Evolutionary conservation across 768 basidiomycete species (phyloP), one percentile per base, ranked within the genome.

Genomic region (Pulveroboletus frians): DNA sequence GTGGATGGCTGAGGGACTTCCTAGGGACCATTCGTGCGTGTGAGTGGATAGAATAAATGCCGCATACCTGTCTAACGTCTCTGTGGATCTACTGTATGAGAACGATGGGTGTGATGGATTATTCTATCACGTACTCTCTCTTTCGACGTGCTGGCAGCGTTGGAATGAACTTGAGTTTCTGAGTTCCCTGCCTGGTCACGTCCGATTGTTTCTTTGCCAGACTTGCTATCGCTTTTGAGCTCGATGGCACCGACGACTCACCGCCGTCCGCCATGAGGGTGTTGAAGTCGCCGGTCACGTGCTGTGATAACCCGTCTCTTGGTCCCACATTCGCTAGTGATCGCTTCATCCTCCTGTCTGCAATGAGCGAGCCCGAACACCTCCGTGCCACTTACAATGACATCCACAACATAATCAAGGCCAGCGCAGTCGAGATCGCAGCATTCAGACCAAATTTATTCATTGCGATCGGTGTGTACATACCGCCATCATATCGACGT

Each of bases 361-460:
- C 53, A 23, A 71, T 75, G 67, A 51, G 18, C 38, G 71, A 73
- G 62, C 73, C 80, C 35, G 66, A 83, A 60, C 88, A 90, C 63
- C 59, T 78, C 65, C 82, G 74, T 48, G 74, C 84, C 48, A 94
- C 91, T 17, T 96, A 96, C 74, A 94, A 95, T 60, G 86, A 95
- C 43, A 83, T 95, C 47, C 93, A 96, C 76, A 89, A 89, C 56
- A 76, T 92, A 53, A 92, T 95, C 59, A 82, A 82, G 58, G 72
- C 69, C 11, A 73, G 76, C 2, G 82, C 85, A 1, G 73, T 74
- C 41, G 73, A 78, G 60, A 92, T 97, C 59, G 84, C 82, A 29
- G 65, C 83, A 39, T 98, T 94, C 71, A 85, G 86, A 59, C 92
- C 92, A n/a, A 83, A 92, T 65, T 68, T 92, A 52, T 71, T 94